These are phyloP conservation scores for Penicillium olsonii DNA, from an alignment of 2,329 filamentous ascomycete genomes.

Conservation along the genomic window DNA sequence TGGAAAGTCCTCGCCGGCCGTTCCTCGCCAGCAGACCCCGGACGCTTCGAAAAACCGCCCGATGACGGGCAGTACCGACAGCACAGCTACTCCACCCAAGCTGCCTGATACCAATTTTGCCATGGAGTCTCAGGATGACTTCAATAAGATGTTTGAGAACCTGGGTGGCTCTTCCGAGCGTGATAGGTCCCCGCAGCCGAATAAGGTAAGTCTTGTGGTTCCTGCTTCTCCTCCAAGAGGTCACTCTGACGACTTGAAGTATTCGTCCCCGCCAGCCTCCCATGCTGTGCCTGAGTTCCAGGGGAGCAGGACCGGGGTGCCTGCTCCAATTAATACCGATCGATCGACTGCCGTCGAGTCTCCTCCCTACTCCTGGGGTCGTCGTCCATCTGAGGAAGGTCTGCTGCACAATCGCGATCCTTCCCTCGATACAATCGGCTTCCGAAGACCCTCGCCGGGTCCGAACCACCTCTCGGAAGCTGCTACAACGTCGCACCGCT, in stretches of 20 bases:
- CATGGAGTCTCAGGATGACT: conserved; percentile 45
- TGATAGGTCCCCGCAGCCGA: conserved; percentile 22
- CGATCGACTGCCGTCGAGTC: conserved; percentile 47
- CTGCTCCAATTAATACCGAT: conserved; percentile 49
- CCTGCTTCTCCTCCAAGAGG: conserved; percentile 4
- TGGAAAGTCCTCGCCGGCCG: conserved; percentile 30
- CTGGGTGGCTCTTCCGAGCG: conserved; percentile 36
- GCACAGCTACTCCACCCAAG: conserved; percentile 54
- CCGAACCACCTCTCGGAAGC: conserved; percentile 25
- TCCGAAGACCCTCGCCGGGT: conserved; percentile 23
- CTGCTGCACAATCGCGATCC: conserved; percentile 44
- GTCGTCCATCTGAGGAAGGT: conserved; percentile 53
- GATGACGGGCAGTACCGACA: conserved; percentile 55
- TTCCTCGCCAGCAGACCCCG: conserved; percentile 26
- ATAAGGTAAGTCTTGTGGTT: conserved; percentile 21
- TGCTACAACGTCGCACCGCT: conserved; percentile 35
- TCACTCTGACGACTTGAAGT: conserved; percentile 25
- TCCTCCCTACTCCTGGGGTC: conserved; percentile 56
- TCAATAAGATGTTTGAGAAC: conserved; percentile 56
- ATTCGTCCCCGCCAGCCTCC: conserved; percentile 24
- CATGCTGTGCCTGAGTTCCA: conserved; percentile 19
- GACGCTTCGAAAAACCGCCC: conserved; percentile 41
- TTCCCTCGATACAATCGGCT: conserved; percentile 13
- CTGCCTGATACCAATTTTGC: conserved; percentile 49
- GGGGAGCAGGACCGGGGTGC: conserved; percentile 29